These are phyloP conservation scores for Penicillium concentricum DNA, from an alignment of 2,329 filamentous ascomycete species.

Conservation along the genomic window DNA sequence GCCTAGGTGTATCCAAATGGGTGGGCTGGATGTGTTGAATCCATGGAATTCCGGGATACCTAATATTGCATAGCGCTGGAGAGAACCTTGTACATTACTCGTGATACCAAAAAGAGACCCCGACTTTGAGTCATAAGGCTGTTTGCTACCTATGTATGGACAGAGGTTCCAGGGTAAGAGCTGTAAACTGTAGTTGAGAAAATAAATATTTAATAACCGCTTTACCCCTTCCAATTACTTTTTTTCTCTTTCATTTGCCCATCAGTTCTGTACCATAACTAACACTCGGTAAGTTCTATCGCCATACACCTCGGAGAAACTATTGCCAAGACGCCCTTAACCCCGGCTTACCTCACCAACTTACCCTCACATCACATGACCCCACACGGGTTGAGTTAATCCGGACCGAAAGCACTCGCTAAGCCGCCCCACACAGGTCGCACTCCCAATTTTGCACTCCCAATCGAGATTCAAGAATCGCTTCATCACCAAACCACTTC, in stretches of 20 bases:
- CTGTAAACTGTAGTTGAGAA: background rate
- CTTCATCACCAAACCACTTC: constrained; percentile 27
- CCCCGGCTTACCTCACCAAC: constrained; percentile 6
- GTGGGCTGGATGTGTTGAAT: background rate
- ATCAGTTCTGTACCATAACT: background rate
- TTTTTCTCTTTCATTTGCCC: background rate
- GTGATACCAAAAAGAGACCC: background rate
- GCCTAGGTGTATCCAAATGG: background rate
- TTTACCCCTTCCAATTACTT: background rate
- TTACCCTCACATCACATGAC: constrained; percentile 5
- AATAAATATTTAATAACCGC: background rate
- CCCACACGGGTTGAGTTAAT: constrained; percentile 10
- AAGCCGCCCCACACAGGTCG: constrained; percentile 29
- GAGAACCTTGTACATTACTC: constrained; percentile 4
- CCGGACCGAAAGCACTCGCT: constrained; percentile 23
- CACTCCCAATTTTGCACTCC: constrained; percentile 30
- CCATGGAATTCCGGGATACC: background rate
- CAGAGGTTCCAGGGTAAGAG: background rate
- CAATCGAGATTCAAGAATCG: constrained; percentile 22
- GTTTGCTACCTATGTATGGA: background rate
- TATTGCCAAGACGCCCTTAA: constrained; percentile 2
- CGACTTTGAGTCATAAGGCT: background rate
- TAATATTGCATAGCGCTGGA: constrained; percentile 3
- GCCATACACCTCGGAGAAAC: constrained; percentile 1
- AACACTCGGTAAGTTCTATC: background rate